phyloP scores from a whole-genome alignment of 2,329 filamentous ascomycete species.

The Rhinocladiella similis region DNA sequence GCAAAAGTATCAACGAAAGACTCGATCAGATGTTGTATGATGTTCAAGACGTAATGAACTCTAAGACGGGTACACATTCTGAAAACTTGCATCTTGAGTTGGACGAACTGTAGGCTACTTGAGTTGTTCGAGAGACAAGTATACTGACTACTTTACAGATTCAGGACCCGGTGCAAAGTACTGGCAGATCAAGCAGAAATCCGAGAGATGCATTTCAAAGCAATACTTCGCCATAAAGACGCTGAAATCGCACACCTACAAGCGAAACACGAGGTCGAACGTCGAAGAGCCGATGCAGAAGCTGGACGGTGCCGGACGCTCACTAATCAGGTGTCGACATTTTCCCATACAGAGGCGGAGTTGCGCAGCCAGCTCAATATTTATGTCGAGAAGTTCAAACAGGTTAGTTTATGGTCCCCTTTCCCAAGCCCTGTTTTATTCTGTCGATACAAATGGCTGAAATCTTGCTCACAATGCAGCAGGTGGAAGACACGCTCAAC shows the following conservation, averaged over 20 bases:
- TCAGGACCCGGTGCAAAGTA: constrained; percentile 84
- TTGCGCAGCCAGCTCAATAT: constrained; percentile 93
- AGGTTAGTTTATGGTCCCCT: constrained; percentile 62
- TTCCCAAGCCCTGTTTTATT: constrained; percentile 28
- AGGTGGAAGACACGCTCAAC: constrained; percentile 98
- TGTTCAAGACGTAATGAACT: constrained; percentile 83
- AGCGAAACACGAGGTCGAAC: constrained; percentile 84
- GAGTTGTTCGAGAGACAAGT: background rate
- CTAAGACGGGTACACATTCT: constrained; percentile 79
- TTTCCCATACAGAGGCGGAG: constrained; percentile 93
- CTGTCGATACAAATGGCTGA: constrained; percentile 27
- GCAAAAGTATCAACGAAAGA: constrained; percentile 80
- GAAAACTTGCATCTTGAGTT: constrained; percentile 81
- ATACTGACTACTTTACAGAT: constrained; percentile 38
- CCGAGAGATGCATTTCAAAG: constrained; percentile 90
- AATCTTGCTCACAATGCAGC: constrained; percentile 36
- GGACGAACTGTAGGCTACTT: constrained; percentile 73
- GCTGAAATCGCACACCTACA: constrained; percentile 91
- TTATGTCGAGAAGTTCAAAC: constrained; percentile 99
- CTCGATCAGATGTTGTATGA: constrained; percentile 78
- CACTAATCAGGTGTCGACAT: constrained; percentile 88
- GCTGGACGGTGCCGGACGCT: constrained; percentile 76
- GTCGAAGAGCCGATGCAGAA: constrained; percentile 83
- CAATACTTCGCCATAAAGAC: constrained; percentile 88
- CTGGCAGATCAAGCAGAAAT: constrained; percentile 96